Evolutionary conservation across 2,329 filamentous ascomycete genomes (phyloP).

Genomic region (Colletotrichum australisinense): DNA sequence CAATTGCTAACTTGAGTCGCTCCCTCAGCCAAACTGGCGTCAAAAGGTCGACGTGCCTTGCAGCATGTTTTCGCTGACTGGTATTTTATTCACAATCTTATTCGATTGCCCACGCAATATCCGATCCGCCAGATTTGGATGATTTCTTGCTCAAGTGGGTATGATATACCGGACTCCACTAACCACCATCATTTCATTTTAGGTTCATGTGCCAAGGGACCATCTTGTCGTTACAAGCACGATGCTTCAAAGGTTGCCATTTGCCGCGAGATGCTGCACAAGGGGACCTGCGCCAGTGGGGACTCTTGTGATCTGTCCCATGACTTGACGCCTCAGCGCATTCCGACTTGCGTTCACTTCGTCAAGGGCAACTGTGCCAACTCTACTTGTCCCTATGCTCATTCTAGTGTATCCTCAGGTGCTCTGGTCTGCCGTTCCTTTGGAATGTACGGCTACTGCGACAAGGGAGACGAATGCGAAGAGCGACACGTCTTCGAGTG

Average conservation of each 20-base stretch:
- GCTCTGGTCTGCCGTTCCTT: conserved; percentile 88
- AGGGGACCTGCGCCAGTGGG: conserved; percentile 81
- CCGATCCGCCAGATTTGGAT: not conserved
- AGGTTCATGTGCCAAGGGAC: conserved; percentile 90
- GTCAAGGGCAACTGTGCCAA: conserved; percentile 92
- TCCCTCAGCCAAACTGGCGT: conserved; percentile 61
- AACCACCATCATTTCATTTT: conserved; percentile 49
- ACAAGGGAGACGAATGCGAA: conserved; percentile 80
- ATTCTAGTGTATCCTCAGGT: conserved; percentile 80
- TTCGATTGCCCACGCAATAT: conserved; percentile 39
- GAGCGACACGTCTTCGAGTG: conserved; percentile 93
- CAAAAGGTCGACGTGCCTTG: conserved; percentile 81
- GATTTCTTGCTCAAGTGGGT: conserved; percentile 10
- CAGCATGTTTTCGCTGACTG: conserved; percentile 76
- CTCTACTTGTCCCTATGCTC: conserved; percentile 85
- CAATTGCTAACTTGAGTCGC: conserved; percentile 50
- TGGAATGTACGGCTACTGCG: conserved; percentile 89
- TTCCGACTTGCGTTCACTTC: conserved; percentile 90
- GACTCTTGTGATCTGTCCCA: conserved; percentile 91
- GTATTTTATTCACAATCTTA: conserved; percentile 65
- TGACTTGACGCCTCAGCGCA: conserved; percentile 83
- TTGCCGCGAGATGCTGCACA: conserved; percentile 88
- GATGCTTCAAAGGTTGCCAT: conserved; percentile 88
- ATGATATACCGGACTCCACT: conserved; percentile 57
- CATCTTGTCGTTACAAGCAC: conserved; percentile 83